phyloP scores from a whole-genome alignment of 345 rosid species.

The Eucalyptus tenuipes region DNA sequence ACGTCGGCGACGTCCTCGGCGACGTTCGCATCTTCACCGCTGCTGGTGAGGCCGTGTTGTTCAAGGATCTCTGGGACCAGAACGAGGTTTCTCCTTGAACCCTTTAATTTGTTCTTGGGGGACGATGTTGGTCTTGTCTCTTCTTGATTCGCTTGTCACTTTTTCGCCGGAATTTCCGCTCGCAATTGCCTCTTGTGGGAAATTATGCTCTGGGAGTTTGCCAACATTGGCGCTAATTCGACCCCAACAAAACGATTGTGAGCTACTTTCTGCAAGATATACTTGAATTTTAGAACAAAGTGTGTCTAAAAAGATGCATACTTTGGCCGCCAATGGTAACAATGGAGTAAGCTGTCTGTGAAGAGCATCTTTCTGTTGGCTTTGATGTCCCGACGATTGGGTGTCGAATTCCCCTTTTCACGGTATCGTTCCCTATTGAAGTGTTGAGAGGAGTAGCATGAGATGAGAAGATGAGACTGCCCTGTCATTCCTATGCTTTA shows the following conservation, averaged over 20 bases:
- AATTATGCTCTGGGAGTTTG: not conserved
- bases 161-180: not conserved
- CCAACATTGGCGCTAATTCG: not conserved
- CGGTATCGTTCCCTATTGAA: not conserved
- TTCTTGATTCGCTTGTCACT: not conserved
- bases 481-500: not conserved
- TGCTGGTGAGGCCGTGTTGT: slow-evolving; percentile 38
- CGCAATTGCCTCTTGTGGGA: not conserved
- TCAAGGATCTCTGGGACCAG: slow-evolving; percentile 87
- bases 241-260: not conserved
- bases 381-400: not conserved
- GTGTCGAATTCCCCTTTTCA: not conserved
- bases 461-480: not conserved
- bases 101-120: not conserved
- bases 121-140: not conserved
- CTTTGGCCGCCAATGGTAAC: not conserved
- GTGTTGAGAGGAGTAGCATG: not conserved
- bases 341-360: not conserved
- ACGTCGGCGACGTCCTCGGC: slow-evolving; percentile 35
- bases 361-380: not conserved
- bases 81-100: slow-evolving; percentile 30
- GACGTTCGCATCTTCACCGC: slow-evolving; percentile 58
- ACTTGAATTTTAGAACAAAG: not conserved
- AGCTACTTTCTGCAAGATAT: not conserved
- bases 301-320: not conserved